phyloP scores from a whole-genome alignment of 257 asterid genomes.

The Rubia yunnanensis region DNA sequence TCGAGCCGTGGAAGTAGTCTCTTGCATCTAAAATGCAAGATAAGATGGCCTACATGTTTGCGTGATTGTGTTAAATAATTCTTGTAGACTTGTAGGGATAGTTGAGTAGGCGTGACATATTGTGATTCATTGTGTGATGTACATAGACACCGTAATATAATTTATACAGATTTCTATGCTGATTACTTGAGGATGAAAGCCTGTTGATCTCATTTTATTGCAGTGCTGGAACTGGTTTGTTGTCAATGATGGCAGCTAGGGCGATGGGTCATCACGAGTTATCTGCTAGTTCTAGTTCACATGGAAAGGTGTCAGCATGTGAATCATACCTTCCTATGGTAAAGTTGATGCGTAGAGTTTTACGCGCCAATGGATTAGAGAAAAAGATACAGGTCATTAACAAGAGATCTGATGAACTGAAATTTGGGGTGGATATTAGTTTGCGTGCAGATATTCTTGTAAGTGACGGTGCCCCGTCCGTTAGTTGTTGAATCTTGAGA shows the following conservation, averaged over 20 bases:
- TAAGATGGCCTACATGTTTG: no score
- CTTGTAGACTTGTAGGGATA: no score
- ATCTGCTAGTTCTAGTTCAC: constrained; percentile 19
- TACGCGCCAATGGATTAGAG: constrained; percentile 59
- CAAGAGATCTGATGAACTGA: constrained; percentile 91
- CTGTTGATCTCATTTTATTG: constrained; percentile 13
- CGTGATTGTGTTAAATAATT: no score
- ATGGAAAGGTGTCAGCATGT: constrained; percentile 75
- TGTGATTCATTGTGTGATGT: not conserved
- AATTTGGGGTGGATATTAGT: constrained; percentile 64
- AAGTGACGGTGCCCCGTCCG: constrained; percentile 18
- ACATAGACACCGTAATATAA: not conserved
- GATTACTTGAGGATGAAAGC: not conserved
- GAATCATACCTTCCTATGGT: constrained; percentile 98
- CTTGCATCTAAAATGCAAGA: no score
- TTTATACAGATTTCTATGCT: not conserved
- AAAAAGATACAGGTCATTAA: constrained; percentile 51
- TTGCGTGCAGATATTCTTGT: constrained; percentile 86
- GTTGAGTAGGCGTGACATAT: no score
- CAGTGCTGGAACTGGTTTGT: constrained; percentile 93
- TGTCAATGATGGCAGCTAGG: constrained; percentile 89
- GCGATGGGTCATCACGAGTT: constrained; percentile 51
- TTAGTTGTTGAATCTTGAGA: not conserved
- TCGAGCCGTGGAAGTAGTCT: no score
- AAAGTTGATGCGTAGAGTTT: constrained; percentile 69